Conservation (phyloP, 768 basidiomycete species). For the Ramaria sp. region DNA sequence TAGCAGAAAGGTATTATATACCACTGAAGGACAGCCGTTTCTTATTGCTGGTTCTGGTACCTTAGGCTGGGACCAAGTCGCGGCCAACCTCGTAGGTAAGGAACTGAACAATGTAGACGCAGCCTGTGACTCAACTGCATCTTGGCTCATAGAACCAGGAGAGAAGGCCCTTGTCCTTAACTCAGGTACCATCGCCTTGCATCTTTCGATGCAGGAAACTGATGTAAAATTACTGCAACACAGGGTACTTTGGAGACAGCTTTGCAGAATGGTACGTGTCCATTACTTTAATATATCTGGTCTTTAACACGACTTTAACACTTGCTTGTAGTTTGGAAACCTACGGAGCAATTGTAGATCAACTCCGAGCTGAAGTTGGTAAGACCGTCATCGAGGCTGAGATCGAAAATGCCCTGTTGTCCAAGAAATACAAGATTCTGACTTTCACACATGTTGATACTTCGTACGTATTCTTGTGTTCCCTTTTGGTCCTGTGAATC, state of each 20-base stretch:
- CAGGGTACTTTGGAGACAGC: slow-evolving; percentile 88
- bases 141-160: slow-evolving; percentile 36
- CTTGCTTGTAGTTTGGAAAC: slow-evolving; percentile 48
- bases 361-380: slow-evolving; percentile 77
- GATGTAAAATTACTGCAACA: not conserved
- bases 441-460: slow-evolving; percentile 96
- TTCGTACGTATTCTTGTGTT: slow-evolving; percentile 33
- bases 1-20: slow-evolving; percentile 61
- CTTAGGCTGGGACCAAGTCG: slow-evolving; percentile 94
- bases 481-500: not conserved
- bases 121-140: not conserved
- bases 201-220: not conserved
- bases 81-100: slow-evolving; percentile 66
- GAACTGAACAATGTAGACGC: not conserved
- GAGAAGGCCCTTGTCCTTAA: slow-evolving; percentile 76
- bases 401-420: slow-evolving; percentile 57
- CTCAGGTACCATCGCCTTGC: slow-evolving; percentile 21
- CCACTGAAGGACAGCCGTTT: slow-evolving; percentile 78
- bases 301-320: not conserved
- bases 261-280: slow-evolving; percentile 71
- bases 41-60: slow-evolving; percentile 92
- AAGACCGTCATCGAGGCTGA: slow-evolving; percentile 50
- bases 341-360: slow-evolving; percentile 82
- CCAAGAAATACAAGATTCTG: slow-evolving; percentile 78
- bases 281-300: not conserved